Evolutionary conservation across 2,329 filamentous ascomycete species (phyloP), one percentile per base, ranked within the genome.

Genomic region (Ciborinia camelliae): DNA sequence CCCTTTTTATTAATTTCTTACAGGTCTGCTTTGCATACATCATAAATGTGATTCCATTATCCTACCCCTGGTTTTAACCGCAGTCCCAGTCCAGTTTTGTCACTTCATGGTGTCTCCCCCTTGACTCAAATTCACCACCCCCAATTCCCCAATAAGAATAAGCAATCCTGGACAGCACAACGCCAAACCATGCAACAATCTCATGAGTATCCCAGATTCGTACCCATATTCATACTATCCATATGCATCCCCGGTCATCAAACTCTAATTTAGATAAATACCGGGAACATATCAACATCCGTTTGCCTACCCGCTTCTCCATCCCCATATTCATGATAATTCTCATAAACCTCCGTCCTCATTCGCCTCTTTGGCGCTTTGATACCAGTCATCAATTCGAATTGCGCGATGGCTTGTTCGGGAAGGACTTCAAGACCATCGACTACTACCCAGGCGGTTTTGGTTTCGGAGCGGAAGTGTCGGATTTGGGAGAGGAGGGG

Each of bases 351-450:
- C 58, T 74, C 73, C 60, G 70, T 64, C 23, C 88, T 83, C 90
- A 94, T 93, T 45, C 90, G 75, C 52, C 85, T 79, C 32, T 90
- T 82, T 2, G 90, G 90, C 20, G 89, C 89, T 74, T 88, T 84
- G 54, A 89, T 81, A 0, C 90, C 90, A 0, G 90, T 92, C 74
- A 93, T 91, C 2, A 93, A 77, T 76, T 94, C 90, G 72, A 93
- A 94, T 71, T 93, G 90, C 1, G 90, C 90, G 76, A 90, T 90
- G 0, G 88, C 90, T 73, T 93, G 90, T 74, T 93, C 90, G 0
- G 89, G 89, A 18, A 94, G 76, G 54, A 92, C 81, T 70, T 93
- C 90, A 15, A 93, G 78, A 0, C 90, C 90, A 71, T 92, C 89
- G 75, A 92, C 85, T 23, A 90, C 81, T 0, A 92, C 87, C 90